Base-by-base conservation (phyloP, 2,329 filamentous ascomycete species). In the Fusarium sp. region DNA sequence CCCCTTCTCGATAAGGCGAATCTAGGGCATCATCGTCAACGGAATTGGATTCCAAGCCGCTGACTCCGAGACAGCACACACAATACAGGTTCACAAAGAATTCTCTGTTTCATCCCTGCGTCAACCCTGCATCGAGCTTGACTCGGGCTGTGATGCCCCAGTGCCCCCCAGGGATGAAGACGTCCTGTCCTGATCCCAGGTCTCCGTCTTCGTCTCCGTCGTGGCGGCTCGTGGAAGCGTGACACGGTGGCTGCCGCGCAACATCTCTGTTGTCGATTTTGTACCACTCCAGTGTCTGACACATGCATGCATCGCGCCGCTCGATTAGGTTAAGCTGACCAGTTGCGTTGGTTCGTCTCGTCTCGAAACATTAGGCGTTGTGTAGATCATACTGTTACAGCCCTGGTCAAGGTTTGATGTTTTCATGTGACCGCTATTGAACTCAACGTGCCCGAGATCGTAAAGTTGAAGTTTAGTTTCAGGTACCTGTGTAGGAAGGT, bases 91-190 rank as follows among this genome's bases (percentile, higher is more conserved):
- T 54, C 51, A 20, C 42, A 27, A 54, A 69, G 56, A 58, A 71
- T 69, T 55, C 54, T 53, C 31, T 71, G 50, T 40, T 42, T 11
- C 33, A 71, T 67, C 68, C 68, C 60, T 71, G 49, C 69, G 40
- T 64, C 49, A 55, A 61, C 68, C 65, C 68, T 71, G 58, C 65
- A 56, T 54, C 29, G 14, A 23, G 10, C 29, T 40, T 29, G 46
- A 51, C 57, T 58, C 34, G 57, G 42, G n/a, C 46, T 50, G 61
- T n/a, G 31, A 27, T 61, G 50, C 49, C 55, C 20, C 10, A 9
- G 10, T 29, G 27, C 27, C n/a, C 42, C 42, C 42, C 50, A 57
- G 53, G 2, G 20, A 53, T 57, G 49, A 29, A 16, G 40, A 44
- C 14, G 40, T n/a, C 23, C 20, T 25, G 40, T n/a, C 23, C 13